Base-by-base conservation (phyloP, 345 rosid genomes). In the Citrus glauca region DNA sequence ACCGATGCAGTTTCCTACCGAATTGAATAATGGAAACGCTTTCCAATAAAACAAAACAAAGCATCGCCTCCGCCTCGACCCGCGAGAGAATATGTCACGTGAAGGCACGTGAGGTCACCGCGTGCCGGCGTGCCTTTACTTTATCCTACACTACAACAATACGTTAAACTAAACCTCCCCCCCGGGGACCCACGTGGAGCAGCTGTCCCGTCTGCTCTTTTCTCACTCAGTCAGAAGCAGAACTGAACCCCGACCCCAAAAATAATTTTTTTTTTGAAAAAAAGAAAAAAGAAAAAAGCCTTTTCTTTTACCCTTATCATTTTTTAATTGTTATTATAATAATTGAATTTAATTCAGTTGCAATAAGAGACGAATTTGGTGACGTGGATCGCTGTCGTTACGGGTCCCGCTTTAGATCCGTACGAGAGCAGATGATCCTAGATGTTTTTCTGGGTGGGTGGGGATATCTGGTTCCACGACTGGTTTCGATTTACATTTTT, bases 81-180 rank as follows among this genome's bases (percentile, higher is more conserved):
- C 81, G 66, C 83, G 85, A 73, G 79, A 59, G 71, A 80, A 75
- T 64, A 85, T 82, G 45, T 81, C 90, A 89, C 90, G 90, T 87
- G 90, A 78, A 81, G 67, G 77, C 91, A 88, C 91, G 90, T 87
- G 91, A 83, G 75, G 77, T 1, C 60, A 25, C 77, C 89, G 91
- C 89, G 90, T 87, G 90, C 93, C 83, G 84, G 91, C 88, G 87
- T 87, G 89, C 84, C 84, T 72, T 80, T 45, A 61, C 89, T 88
- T 85, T 88, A 84, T 79, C 81, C 79, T 79, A 74, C 84, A 80
- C 33, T 45, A 13, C 17, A 0, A 13, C 1, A 3, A 45, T 45
- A 45, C 50, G 50, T 53, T 53, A 53, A 16, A 17, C 7, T 53
- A 17, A 53, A 1, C 22, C 33, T 4, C 56, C 55, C 48, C 48